These are phyloP conservation scores for Glonium stellatum DNA, from an alignment of 495 filamentous ascomycete species.

Conservation along the genomic window DNA sequence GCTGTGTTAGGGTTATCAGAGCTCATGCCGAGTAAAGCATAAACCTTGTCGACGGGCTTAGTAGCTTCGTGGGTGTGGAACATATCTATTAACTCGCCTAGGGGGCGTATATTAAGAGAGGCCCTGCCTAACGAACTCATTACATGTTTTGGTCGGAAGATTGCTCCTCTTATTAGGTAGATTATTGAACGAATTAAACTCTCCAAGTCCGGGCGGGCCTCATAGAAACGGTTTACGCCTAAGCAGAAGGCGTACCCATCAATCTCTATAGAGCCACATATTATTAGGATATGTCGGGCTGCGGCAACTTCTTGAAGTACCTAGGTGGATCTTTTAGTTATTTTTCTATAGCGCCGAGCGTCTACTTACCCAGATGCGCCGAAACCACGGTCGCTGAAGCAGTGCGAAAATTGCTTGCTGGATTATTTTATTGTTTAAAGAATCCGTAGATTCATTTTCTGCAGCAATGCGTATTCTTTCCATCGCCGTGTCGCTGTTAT, in stretches of 20 bases:
- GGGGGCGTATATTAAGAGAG: conserved; percentile 12
- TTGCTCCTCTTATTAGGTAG: conserved; percentile 30
- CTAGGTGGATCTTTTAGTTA: conserved; percentile 10
- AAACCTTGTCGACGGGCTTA: conserved; percentile 33
- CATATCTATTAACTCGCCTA: conserved; percentile 36
- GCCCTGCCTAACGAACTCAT: conserved; percentile 11
- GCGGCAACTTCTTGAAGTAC: conserved; percentile 35
- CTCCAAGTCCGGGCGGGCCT: conserved; percentile 3
- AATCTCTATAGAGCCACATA: conserved; percentile 30
- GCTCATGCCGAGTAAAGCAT: conserved; percentile 37
- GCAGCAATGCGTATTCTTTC: conserved; percentile 4
- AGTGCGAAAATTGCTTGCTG: conserved; percentile 21
- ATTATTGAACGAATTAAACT: conserved; percentile 21
- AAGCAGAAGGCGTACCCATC: conserved; percentile 22
- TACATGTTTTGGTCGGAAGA: conserved; percentile 25
- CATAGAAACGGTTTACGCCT: conserved; percentile 6
- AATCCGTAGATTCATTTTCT: background rate
- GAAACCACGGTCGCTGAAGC: conserved; percentile 30
- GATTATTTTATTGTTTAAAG: background rate
- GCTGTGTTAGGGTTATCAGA: conserved; percentile 21
- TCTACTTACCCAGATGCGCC: conserved; percentile 32
- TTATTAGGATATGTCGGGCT: conserved; percentile 28
- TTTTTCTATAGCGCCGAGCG: background rate
- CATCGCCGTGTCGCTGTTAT: conserved; percentile 1
- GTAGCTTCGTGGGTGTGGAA: conserved; percentile 34